Evolutionary conservation across 352 stramenopile species (phyloP), one percentile per base, ranked within the genome.

Genomic region (Phytophthora sojae): DNA sequence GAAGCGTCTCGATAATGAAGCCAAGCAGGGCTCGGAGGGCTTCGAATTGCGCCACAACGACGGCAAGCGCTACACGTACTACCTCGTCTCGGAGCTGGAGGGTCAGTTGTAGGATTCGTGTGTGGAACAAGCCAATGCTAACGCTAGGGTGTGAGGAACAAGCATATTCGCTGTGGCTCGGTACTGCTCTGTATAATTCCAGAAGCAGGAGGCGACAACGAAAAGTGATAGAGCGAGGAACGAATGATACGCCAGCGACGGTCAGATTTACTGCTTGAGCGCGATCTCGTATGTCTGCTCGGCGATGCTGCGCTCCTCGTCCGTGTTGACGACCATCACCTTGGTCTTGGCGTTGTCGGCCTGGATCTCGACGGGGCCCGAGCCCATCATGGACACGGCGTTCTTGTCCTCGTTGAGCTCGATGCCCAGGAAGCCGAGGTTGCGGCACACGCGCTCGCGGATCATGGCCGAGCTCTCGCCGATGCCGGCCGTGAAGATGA

Each of bases 241-340:
- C 61, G 64, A 72, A 49, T 62, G 50, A 57, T 42, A 57, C 61
- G 61, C 29, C 52, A 64, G 12, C 52, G 8, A 14, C 39, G 21
- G 35, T 42, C 9, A 42, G 9, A 42, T 52, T 71, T 76, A 85
- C 45, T 81, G 59, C 49, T 71, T 81, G 25, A 93, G 71, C 23
- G 75, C 84, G 42, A 94, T 82, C 44, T 83, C 79, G 64, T 82
- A 91, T 47, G 86, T 95, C 73, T 96, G 83, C 61, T 91, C 76
- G n/a, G 91, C 90, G 67, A 98, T 98, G 73, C 86, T 95, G 60
- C 80, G 79, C 77, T 98, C 92, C 81, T 98, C 92, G 69, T 98
- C 86, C n/a, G 91, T 97, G 19, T 90, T 90, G 71, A 97, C 85
- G 25, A 96, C 91, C 37, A 97, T 58, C 44, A 97, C 83, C 61